phyloP scores from a whole-genome alignment of 352 stramenopile genomes.

The Thraustochytrium striatum region DNA sequence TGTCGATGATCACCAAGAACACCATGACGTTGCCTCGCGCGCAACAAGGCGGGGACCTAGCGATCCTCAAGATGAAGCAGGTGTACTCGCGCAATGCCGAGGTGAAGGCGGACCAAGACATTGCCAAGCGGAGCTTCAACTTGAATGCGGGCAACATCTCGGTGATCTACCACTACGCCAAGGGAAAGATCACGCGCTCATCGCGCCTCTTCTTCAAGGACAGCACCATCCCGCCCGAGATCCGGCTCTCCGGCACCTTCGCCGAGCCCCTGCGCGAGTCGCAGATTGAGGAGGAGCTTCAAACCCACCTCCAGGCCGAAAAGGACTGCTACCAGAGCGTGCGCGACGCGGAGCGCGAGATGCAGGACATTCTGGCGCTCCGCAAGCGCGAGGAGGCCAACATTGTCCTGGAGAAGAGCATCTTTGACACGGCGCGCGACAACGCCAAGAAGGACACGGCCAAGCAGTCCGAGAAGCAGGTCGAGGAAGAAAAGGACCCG shows the following conservation, averaged over 20 bases:
- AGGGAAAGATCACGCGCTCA: conserved; percentile 79
- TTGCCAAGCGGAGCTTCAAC: conserved; percentile 81
- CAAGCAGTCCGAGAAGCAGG: conserved; percentile 53
- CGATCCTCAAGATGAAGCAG: conserved; percentile 86
- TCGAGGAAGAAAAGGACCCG: conserved; percentile 55
- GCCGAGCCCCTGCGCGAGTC: neutral
- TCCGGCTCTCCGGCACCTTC: conserved; percentile 23
- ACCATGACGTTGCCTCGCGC: conserved; percentile 8
- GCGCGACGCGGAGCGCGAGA: conserved; percentile 77
- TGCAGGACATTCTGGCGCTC: conserved; percentile 79
- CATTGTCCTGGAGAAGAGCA: conserved; percentile 72
- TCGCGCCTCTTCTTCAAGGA: conserved; percentile 72
- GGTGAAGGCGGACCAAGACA: conserved; percentile 58
- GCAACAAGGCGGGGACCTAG: conserved; percentile 32
- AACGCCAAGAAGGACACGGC: conserved; percentile 25
- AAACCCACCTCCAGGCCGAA: conserved; percentile 24
- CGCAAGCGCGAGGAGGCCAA: conserved; percentile 77
- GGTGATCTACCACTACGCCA: conserved; percentile 82
- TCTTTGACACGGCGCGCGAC: conserved; percentile 68
- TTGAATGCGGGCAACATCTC: conserved; percentile 78
- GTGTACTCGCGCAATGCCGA: conserved; percentile 68
- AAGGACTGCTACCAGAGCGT: conserved; percentile 83
- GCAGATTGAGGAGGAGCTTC: conserved; percentile 31
- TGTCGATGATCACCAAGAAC: neutral
- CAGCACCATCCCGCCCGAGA: conserved; percentile 12